These are phyloP conservation scores for Candida ovalis DNA, from an alignment of 805 yeast genomes.

Conservation along the genomic window DNA sequence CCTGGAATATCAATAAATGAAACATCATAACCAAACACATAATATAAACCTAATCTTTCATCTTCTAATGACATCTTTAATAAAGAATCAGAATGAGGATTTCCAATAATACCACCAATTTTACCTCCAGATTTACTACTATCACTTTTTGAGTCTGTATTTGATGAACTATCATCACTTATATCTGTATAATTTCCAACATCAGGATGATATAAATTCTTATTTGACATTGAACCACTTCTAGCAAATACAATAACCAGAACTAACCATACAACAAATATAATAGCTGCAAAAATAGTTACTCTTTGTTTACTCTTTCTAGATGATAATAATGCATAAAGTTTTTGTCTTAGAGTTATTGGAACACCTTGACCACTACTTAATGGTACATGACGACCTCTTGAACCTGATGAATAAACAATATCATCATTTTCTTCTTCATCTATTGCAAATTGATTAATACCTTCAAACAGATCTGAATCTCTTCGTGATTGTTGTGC, in stretches of 20 bases:
- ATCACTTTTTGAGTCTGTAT: conserved; percentile 5
- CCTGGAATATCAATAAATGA: conserved; percentile 25
- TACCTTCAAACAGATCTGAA: conserved; percentile 15
- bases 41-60: conserved; percentile 28
- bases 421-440: conserved; percentile 18
- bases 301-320: conserved; percentile 19
- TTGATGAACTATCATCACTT: neutral
- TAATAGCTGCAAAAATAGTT: conserved; percentile 12
- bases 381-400: conserved; percentile 3
- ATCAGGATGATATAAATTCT: conserved; percentile 12
- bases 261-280: conserved; percentile 26
- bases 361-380: conserved; percentile 2
- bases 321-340: conserved; percentile 8
- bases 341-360: conserved; percentile 5
- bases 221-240: conserved; percentile 16
- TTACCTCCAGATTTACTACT: neutral
- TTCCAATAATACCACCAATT: neutral
- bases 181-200: conserved; percentile 9
- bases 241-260: conserved; percentile 22
- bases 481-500: conserved; percentile 17
- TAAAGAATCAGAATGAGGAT: conserved; percentile 5
- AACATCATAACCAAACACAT: conserved; percentile 22
- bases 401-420: conserved; percentile 9
- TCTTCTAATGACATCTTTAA: conserved; percentile 26
- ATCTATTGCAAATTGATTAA: conserved; percentile 24